phyloP scores from a whole-genome alignment of 495 filamentous ascomycete species.

The Astrocystis sublimbata region DNA sequence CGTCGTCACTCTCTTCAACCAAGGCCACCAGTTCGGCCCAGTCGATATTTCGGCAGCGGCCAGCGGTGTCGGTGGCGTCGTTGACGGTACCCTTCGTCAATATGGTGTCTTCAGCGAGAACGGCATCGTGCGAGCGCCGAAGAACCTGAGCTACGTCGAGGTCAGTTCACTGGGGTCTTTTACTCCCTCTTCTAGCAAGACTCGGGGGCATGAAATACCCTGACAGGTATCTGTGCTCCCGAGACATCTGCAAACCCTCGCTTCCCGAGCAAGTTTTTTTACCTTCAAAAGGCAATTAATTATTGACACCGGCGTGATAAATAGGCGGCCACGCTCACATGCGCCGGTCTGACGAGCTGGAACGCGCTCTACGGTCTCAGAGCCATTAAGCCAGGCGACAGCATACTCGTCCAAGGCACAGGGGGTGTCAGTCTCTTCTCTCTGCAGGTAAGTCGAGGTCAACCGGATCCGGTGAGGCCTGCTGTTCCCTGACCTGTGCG shows the following conservation, averaged over 20 bases:
- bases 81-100: constrained; percentile 71
- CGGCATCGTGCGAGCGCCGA: constrained; percentile 66
- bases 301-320: too few relatives aligned
- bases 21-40: constrained; percentile 65
- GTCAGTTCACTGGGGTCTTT: too few relatives aligned
- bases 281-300: too few relatives aligned
- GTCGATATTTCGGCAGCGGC: constrained; percentile 42
- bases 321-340: constrained; percentile 67
- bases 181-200: too few relatives aligned
- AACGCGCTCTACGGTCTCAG: constrained; percentile 77
- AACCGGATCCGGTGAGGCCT: not conserved
- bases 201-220: too few relatives aligned
- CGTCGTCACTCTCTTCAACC: constrained; percentile 78
- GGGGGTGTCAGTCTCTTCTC: constrained; percentile 81
- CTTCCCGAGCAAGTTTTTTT: too few relatives aligned
- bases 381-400: constrained; percentile 64
- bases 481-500: not conserved
- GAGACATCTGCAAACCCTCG: too few relatives aligned
- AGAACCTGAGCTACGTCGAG: constrained; percentile 62
- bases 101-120: constrained; percentile 71
- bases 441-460: constrained; percentile 57
- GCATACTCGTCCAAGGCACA: constrained; percentile 76
- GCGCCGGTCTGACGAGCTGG: constrained; percentile 79
- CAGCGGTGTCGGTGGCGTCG: constrained; percentile 68
- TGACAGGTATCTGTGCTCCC: too few relatives aligned